Percentiles rank a stretch among this genome's conserved stretches.
Evolutionary conservation across 1,284 basidiomycete genomes (phyloP).

Genomic region (Tylopilus orsonianus): DNA sequence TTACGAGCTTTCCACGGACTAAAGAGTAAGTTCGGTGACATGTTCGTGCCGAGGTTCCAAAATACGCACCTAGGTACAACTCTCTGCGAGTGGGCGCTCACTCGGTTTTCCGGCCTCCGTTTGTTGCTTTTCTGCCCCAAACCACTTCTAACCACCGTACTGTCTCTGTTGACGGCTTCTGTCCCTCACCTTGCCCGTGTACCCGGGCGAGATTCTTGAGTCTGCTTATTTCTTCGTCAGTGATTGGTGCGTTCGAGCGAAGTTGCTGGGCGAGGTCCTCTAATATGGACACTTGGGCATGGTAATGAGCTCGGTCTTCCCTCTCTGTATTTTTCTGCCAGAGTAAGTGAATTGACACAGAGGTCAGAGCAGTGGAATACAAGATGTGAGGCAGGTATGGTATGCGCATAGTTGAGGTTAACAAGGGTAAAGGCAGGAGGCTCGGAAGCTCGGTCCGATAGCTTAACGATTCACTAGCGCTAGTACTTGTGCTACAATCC

Average conservation of each 20-base stretch:
- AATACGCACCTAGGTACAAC: conserved; percentile 17
- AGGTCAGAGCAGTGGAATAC: conserved; percentile 59
- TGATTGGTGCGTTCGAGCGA: conserved; percentile 40
- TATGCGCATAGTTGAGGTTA: conserved; percentile 18
- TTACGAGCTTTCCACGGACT: neutral
- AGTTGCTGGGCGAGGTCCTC: conserved; percentile 52
- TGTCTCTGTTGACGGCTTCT: conserved; percentile 5
- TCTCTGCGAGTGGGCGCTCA: conserved; percentile 7
- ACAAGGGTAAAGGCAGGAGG: neutral
- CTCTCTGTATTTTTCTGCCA: conserved; percentile 46
- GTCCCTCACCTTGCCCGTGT: conserved; percentile 22
- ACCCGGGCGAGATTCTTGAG: conserved; percentile 46
- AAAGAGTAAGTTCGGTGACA: conserved; percentile 1
- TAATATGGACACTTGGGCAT: conserved; percentile 60
- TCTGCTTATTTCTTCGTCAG: conserved; percentile 48
- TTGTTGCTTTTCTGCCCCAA: conserved; percentile 27
- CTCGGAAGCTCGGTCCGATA: neutral
- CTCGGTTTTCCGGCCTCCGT: conserved; percentile 6
- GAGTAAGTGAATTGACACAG: conserved; percentile 61
- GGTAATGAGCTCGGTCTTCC: conserved; percentile 48
- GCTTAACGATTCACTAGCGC: too few species aligned
- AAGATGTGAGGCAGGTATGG: conserved; percentile 53
- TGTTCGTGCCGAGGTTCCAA: neutral
- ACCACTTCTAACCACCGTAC: conserved; percentile 34
- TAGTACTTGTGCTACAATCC: too few species aligned